Evolutionary conservation across 2,329 filamentous ascomycete species (phyloP).

Genomic region (Camptophora hylomeconis): DNA sequence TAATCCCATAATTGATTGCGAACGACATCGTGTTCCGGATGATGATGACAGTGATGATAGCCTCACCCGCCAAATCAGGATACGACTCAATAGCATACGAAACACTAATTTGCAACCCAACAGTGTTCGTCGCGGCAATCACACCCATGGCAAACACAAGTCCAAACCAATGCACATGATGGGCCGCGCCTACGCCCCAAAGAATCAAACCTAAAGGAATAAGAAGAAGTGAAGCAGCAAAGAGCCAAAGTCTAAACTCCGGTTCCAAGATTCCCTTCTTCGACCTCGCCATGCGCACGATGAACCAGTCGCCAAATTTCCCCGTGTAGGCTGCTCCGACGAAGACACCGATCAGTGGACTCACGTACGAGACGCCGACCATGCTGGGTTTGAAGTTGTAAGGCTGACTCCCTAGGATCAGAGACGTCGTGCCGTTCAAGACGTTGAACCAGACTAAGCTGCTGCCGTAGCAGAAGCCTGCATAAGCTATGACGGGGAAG

Average conservation of each 20-base stretch:
- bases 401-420: conserved; percentile 24
- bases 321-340: conserved; percentile 13
- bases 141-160: conserved; percentile 36
- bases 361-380: conserved; percentile 26
- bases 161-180: conserved; percentile 37
- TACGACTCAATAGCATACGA: conserved; percentile 38
- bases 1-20: conserved; percentile 38
- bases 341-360: conserved; percentile 13
- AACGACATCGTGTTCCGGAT: conserved; percentile 39
- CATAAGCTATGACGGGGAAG: conserved; percentile 27
- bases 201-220: conserved; percentile 33
- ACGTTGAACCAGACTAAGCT: conserved; percentile 32
- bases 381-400: conserved; percentile 27
- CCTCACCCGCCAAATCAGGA: conserved; percentile 35
- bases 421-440: conserved; percentile 28
- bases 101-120: conserved; percentile 32
- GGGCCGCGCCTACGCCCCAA: conserved; percentile 39
- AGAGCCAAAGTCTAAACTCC: conserved; percentile 18
- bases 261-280: conserved; percentile 19
- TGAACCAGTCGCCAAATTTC: conserved; percentile 17
- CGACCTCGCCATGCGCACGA: conserved; percentile 15
- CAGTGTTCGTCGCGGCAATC: conserved; percentile 30
- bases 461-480: conserved; percentile 27
- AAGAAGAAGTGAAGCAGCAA: conserved; percentile 25
- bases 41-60: conserved; percentile 38